Evolutionary conservation across 2,329 filamentous ascomycete genomes (phyloP).

Genomic region (Cercospora sp.): DNA sequence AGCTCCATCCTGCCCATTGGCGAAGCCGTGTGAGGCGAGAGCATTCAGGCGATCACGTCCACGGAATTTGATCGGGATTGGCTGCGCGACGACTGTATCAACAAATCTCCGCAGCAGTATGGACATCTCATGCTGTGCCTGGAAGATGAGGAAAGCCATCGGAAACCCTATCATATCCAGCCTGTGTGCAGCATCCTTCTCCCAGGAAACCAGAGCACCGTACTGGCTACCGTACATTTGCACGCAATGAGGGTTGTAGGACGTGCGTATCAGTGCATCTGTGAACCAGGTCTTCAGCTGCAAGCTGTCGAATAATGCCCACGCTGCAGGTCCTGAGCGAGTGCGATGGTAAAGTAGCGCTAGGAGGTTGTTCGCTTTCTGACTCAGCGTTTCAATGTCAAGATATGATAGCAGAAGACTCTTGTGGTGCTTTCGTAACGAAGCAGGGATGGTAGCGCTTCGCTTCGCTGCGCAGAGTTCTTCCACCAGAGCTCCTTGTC

Average conservation of each 20-base stretch:
- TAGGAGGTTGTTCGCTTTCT: constrained; percentile 16
- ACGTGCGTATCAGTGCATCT: not conserved
- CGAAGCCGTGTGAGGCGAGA: no score
- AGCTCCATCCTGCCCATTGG: no score
- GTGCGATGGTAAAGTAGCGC: constrained; percentile 24
- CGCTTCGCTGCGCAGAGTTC: no score
- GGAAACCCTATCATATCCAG: constrained; percentile 31
- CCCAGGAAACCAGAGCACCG: constrained; percentile 25
- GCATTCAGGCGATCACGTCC: no score
- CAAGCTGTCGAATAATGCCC: constrained; percentile 22
- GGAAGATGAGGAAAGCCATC: constrained; percentile 25
- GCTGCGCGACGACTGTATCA: no score
- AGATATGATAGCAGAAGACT: constrained; percentile 22
- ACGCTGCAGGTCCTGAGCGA: constrained; percentile 4
- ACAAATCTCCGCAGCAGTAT: no score
- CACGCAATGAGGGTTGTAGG: constrained; percentile 21
- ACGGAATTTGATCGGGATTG: no score
- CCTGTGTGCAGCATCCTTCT: constrained; percentile 21
- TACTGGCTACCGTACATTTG: constrained; percentile 18
- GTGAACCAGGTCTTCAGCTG: constrained; percentile 12
- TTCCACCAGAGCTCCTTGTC: no score
- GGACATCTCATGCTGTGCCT: constrained; percentile 28
- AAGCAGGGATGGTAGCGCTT: no score
- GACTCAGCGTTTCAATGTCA: constrained; percentile 15
- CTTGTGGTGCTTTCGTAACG: constrained; percentile 1